A percentile compares a stretch with the other conserved stretches of the same genome.
These are phyloP conservation scores for Astraeus odoratus DNA, from an alignment of 768 basidiomycete species.

Conservation along the genomic window DNA sequence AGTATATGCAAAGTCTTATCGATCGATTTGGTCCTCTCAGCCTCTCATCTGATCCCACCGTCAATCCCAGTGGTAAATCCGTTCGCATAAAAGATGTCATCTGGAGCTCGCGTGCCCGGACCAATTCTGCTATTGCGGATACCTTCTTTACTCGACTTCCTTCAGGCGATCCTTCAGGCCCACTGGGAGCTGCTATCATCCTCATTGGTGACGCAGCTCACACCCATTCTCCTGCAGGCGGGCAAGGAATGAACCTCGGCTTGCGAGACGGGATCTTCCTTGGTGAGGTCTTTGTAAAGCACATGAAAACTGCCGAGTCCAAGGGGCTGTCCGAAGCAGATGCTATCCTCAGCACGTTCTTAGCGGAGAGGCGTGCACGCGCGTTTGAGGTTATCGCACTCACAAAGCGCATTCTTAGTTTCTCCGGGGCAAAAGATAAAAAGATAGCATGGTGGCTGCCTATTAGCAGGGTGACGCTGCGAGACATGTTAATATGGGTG, in stretches of 20 bases:
- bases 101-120: slow-evolving; percentile 43
- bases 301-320: slow-evolving; percentile 17
- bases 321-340: slow-evolving; percentile 17
- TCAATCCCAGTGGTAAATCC: slow-evolving; percentile 24
- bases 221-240: slow-evolving; percentile 48
- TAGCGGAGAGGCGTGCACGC: slow-evolving; percentile 29
- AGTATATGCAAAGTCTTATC: slow-evolving; percentile 38
- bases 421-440: slow-evolving; percentile 20
- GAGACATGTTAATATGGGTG: slow-evolving; percentile 21
- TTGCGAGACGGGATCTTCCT: slow-evolving; percentile 44
- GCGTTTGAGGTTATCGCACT: slow-evolving; percentile 37
- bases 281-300: slow-evolving; percentile 33
- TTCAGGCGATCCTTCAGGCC: not conserved
- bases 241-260: slow-evolving; percentile 55
- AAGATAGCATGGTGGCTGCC: slow-evolving; percentile 19
- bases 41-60: slow-evolving; percentile 28
- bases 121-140: slow-evolving; percentile 38
- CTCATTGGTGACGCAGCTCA: slow-evolving; percentile 44
- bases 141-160: slow-evolving; percentile 28
- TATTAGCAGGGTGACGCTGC: slow-evolving; percentile 18
- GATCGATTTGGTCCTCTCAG: slow-evolving; percentile 32
- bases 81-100: slow-evolving; percentile 30
- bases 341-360: slow-evolving; percentile 29
- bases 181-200: slow-evolving; percentile 14
- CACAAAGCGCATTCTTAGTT: slow-evolving; percentile 29